A percentile compares a stretch with the other conserved stretches of the same genome.
Conservation (phyloP, 2,329 filamentous ascomycete species). For the Thermothelomyces thermophilus region DNA sequence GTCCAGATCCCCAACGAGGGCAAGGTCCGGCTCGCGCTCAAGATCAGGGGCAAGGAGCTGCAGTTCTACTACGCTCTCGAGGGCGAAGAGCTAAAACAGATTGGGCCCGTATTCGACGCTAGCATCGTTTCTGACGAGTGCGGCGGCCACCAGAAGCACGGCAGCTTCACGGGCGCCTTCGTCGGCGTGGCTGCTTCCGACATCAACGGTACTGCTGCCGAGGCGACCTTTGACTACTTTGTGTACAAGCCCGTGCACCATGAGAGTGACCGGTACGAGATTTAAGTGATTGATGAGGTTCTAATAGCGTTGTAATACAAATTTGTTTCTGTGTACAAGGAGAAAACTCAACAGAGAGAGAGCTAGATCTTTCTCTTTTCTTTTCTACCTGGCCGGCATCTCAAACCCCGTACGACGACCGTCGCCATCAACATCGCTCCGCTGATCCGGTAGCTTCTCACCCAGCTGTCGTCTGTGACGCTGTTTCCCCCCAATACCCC, state of each 20-base stretch:
- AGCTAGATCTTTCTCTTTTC: too few species aligned
- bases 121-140: constrained; percentile 57
- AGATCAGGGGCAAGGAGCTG: constrained; percentile 43
- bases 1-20: constrained; percentile 47
- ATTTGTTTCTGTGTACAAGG: background rate
- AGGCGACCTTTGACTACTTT: constrained; percentile 47
- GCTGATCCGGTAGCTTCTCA: too few species aligned
- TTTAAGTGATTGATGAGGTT: too few species aligned
- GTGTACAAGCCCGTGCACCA: constrained; percentile 43
- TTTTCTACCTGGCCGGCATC: too few species aligned
- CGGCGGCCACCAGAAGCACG: constrained; percentile 53
- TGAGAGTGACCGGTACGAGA: constrained; percentile 43
- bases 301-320: too few species aligned
- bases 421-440: too few species aligned
- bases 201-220: constrained; percentile 43
- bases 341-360: too few species aligned
- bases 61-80: constrained; percentile 53
- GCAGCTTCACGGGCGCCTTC: constrained; percentile 59
- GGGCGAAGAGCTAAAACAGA: constrained; percentile 37
- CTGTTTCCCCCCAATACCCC: too few species aligned
- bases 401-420: too few species aligned
- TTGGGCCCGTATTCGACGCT: constrained; percentile 52
- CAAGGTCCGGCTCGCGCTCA: constrained; percentile 46
- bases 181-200: constrained; percentile 51
- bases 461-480: too few species aligned